phyloP scores from a whole-genome alignment of 495 filamentous ascomycete species.

The Aeminium ludgeri region DNA sequence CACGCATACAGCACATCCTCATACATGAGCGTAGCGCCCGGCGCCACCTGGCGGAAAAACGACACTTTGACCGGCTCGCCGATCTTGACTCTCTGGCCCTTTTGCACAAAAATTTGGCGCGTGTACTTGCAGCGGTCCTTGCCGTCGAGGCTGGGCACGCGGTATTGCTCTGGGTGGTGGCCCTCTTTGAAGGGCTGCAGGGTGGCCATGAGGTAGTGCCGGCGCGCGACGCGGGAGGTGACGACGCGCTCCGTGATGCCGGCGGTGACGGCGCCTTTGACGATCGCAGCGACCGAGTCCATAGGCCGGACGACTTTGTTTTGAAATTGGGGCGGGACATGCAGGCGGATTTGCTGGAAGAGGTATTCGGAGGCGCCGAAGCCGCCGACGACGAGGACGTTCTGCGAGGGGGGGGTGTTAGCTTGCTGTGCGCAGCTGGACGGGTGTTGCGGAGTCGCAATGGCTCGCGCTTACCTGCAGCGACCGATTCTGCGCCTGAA shows the following conservation, averaged over 20 bases:
- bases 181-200: constrained; percentile 98
- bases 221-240: constrained; percentile 91
- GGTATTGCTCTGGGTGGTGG: constrained; percentile 94
- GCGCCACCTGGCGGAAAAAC: constrained; percentile 96
- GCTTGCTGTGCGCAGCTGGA: background rate
- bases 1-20: constrained; percentile 97
- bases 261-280: constrained; percentile 63
- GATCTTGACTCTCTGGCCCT: constrained; percentile 96
- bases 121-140: constrained; percentile 99
- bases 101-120: constrained; percentile 95
- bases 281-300: constrained; percentile 62
- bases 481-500: constrained; percentile 55
- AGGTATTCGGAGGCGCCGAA: constrained; percentile 64
- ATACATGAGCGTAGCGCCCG: constrained; percentile 96
- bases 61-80: constrained; percentile 97
- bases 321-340: constrained; percentile 64
- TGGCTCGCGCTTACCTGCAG: constrained; percentile 39
- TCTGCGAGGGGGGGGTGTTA: constrained; percentile 29
- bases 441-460: background rate
- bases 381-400: constrained; percentile 57
- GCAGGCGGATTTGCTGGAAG: constrained; percentile 69
- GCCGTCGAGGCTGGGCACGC: constrained; percentile 87
- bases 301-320: constrained; percentile 61
- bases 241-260: constrained; percentile 94
- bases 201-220: constrained; percentile 98